These are phyloP conservation scores for Cordyceps militaris DNA, from an alignment of 2,329 filamentous ascomycete species.

Conservation along the genomic window DNA sequence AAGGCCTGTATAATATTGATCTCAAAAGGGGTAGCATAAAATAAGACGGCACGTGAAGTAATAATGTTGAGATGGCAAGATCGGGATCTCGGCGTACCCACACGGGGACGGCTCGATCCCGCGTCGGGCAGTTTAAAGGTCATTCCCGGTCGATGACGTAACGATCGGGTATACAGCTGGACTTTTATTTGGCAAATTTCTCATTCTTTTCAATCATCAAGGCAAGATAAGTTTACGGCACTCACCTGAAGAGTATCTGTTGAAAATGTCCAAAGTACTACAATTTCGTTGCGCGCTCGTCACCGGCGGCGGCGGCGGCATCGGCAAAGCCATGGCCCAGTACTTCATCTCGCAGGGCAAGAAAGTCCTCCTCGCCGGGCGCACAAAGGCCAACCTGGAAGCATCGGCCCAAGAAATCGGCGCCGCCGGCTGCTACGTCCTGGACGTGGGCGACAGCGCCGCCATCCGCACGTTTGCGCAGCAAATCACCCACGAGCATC, in stretches of 20 bases:
- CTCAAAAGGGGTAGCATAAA: no score
- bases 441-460: slow-evolving; percentile 41
- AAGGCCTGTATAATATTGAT: no score
- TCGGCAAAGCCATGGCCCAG: slow-evolving; percentile 41
- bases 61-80: not conserved
- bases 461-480: slow-evolving; percentile 38
- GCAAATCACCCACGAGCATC: slow-evolving; percentile 40
- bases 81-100: not conserved
- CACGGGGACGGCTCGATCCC: not conserved
- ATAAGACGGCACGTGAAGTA: no score
- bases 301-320: slow-evolving; percentile 45
- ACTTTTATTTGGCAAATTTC: not conserved
- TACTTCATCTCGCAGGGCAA: slow-evolving; percentile 40
- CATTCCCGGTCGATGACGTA: not conserved
- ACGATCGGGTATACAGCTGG: not conserved
- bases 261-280: slow-evolving; percentile 16
- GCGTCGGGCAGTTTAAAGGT: not conserved
- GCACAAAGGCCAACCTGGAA: slow-evolving; percentile 47
- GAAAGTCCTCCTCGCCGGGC: slow-evolving; percentile 45
- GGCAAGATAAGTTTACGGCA: no score
- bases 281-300: slow-evolving; percentile 39
- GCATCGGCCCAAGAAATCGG: slow-evolving; percentile 36
- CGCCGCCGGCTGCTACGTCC: slow-evolving; percentile 42
- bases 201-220: no score
- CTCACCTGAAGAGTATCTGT: no score